Evolutionary conservation across 306 rosid genomes (phyloP).

Genomic region (Gastrolobium villosum): DNA sequence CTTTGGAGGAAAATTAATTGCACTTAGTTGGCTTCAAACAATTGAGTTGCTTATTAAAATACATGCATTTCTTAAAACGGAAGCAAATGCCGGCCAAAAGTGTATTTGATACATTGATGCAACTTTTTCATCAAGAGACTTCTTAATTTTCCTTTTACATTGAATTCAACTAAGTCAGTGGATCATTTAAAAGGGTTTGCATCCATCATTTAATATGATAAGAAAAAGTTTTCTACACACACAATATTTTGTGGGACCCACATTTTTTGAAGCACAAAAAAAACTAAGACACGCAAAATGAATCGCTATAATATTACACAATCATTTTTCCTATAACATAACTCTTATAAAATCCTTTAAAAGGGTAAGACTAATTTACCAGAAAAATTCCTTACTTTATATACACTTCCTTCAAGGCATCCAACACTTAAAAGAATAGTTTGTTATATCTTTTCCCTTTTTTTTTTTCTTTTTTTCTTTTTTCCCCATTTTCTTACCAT

Average conservation of each 20-base stretch:
- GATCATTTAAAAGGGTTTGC: conserved; percentile 28
- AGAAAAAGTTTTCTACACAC: no score
- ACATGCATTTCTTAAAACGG: conserved; percentile 40
- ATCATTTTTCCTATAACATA: no score
- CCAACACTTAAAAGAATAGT: conserved; percentile 24
- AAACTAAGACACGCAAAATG: no score
- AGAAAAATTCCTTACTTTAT: background rate
- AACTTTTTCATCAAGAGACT: conserved; percentile 41
- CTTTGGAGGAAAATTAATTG: conserved; percentile 23
- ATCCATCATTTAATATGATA: no score
- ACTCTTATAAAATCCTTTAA: no score
- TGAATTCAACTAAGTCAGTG: conserved; percentile 4
- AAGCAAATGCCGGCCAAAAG: conserved; percentile 42
- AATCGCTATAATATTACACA: no score
- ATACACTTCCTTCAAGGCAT: conserved; percentile 7
- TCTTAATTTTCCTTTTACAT: conserved; percentile 37
- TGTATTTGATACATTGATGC: conserved; percentile 41
- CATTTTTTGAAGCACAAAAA: no score
- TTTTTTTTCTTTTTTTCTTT: background rate
- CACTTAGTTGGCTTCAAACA: conserved; percentile 18
- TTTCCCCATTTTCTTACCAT: background rate
- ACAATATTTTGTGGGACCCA: no score
- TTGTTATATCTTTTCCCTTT: background rate
- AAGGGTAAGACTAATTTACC: background rate
- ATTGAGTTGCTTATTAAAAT: conserved; percentile 26